phyloP scores from a whole-genome alignment of 208 protist species.

The Balamuthia mandrillaris region DNA sequence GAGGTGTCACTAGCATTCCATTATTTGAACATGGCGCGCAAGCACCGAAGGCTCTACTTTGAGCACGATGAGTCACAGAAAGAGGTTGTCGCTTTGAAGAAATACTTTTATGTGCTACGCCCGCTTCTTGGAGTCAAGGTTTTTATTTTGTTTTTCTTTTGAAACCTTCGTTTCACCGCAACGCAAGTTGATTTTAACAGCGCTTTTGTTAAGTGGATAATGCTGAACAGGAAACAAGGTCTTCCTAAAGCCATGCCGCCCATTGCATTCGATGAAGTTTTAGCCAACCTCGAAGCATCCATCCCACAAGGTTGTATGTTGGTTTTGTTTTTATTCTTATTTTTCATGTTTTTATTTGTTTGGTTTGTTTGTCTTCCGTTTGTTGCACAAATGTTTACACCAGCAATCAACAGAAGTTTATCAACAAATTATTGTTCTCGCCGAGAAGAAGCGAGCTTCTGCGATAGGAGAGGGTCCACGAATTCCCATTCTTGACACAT shows the following conservation, averaged over 20 bases:
- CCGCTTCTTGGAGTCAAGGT: not conserved
- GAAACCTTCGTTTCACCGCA: not conserved
- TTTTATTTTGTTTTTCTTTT: not conserved
- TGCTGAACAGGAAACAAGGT: not conserved
- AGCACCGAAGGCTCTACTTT: conserved; percentile 10
- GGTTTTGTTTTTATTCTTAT: no score
- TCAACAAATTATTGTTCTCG: no score
- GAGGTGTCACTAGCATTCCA: not conserved
- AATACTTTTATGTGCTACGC: conserved; percentile 11
- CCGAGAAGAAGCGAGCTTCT: no score
- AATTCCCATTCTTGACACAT: no score
- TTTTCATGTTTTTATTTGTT: no score
- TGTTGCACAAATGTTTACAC: no score
- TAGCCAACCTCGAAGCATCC: no score
- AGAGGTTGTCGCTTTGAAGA: not conserved
- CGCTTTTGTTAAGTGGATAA: not conserved
- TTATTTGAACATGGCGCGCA: conserved; percentile 30
- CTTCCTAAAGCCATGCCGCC: not conserved
- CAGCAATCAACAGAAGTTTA: no score
- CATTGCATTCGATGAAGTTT: not conserved
- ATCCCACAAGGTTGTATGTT: no score
- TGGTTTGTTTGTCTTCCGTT: no score
- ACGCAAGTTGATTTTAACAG: not conserved
- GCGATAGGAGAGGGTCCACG: no score
- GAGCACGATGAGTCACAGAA: not conserved